Percentiles rank a stretch among this genome's conserved stretches.
phyloP scores from a whole-genome alignment of 2,329 filamentous ascomycete genomes.

The Xylaria sp. region DNA sequence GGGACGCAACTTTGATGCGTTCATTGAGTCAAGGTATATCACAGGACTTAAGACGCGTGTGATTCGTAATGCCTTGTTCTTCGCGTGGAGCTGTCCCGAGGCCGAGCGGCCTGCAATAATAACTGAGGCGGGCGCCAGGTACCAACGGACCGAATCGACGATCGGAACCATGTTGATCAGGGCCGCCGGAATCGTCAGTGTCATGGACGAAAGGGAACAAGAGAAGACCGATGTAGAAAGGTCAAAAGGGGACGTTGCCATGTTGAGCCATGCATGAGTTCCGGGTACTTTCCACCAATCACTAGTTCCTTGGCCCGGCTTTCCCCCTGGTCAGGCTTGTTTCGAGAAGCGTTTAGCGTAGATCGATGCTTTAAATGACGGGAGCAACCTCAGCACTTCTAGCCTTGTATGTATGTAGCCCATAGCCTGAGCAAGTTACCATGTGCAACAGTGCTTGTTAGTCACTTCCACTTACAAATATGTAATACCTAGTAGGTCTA shows the following conservation, averaged over 20 bases:
- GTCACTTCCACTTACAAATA: not conserved
- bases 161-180: constrained; percentile 15
- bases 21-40: constrained; percentile 14
- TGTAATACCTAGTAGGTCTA: not conserved
- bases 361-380: not conserved
- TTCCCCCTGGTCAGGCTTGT: not conserved
- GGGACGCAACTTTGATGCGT: constrained; percentile 9
- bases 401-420: too few relatives aligned
- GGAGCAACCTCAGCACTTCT: too few relatives aligned
- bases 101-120: constrained; percentile 21
- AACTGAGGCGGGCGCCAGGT: constrained; percentile 1
- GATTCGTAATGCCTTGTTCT: constrained; percentile 12
- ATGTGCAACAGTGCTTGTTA: too few relatives aligned
- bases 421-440: too few relatives aligned
- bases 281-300: constrained; percentile 37
- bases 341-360: not conserved
- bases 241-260: constrained; percentile 22
- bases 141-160: constrained; percentile 18
- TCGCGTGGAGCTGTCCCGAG: constrained; percentile 35
- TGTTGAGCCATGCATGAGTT: constrained; percentile 13
- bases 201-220: constrained; percentile 1
- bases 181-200: not conserved
- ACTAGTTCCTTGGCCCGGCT: not conserved
- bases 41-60: constrained; percentile 16
- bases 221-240: constrained; percentile 10